A percentile compares a stretch with the other conserved stretches of the same genome.
phyloP scores from a whole-genome alignment of 176 grass and related monocot species.

The Ananas comosus region DNA sequence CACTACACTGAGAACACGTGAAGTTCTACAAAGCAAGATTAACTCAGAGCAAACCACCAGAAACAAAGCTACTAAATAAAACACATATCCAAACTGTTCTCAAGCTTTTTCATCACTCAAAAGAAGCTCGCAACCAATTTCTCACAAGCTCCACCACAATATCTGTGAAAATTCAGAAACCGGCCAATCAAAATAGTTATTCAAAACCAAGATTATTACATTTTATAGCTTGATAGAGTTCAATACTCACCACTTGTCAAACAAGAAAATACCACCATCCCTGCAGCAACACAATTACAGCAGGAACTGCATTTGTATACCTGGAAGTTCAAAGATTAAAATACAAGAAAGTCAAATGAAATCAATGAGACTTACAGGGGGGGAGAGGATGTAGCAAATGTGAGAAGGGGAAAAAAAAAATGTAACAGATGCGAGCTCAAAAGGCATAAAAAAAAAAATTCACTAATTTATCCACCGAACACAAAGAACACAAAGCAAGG shows the following conservation, averaged over 20 bases:
- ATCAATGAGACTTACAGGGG: no score
- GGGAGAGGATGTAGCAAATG: no score
- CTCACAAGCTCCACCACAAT: background rate
- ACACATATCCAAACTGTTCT: background rate
- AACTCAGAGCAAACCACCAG: background rate
- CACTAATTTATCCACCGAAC: no score
- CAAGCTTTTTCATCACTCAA: background rate
- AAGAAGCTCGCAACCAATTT: background rate
- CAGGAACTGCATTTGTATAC: background rate
- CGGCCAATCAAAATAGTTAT: background rate
- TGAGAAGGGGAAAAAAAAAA: no score
- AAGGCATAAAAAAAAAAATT: no score
- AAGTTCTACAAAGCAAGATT: background rate
- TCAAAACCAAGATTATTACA: background rate
- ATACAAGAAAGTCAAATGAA: no score
- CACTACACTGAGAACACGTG: background rate
- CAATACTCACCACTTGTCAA: background rate
- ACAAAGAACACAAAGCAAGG: no score
- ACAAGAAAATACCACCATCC: background rate
- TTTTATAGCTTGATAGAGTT: background rate
- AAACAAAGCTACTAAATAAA: background rate
- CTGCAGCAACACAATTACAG: slow-evolving; percentile 3
- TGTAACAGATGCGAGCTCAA: no score
- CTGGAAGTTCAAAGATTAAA: background rate
- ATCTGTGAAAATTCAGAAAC: background rate